phyloP scores from a whole-genome alignment of 2,329 filamentous ascomycete species.

The Paraphoma chrysanthemicola region DNA sequence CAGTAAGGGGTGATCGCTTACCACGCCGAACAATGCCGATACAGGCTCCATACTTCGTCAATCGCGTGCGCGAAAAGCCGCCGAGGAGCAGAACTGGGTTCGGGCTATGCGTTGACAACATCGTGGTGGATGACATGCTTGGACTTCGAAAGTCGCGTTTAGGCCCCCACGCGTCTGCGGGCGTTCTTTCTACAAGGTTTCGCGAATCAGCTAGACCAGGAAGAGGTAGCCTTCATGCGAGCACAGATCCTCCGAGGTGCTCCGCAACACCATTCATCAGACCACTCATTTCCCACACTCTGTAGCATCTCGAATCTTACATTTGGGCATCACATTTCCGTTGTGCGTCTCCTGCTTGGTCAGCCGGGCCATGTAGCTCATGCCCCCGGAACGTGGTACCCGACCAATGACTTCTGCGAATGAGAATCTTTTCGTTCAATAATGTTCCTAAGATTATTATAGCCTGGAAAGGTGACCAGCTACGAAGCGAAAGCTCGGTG shows the following conservation, averaged over 20 bases:
- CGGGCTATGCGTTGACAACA: not conserved
- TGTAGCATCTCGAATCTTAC: too few species aligned
- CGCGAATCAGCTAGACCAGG: not conserved
- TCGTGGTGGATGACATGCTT: not conserved
- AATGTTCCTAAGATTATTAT: too few species aligned
- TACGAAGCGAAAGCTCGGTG: not conserved
- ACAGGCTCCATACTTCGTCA: slow-evolving; percentile 8
- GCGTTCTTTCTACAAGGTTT: not conserved
- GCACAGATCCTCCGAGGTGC: not conserved
- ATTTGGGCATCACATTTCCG: too few species aligned
- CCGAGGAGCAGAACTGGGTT: not conserved
- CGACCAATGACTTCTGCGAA: too few species aligned
- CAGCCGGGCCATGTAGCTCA: too few species aligned
- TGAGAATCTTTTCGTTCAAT: too few species aligned
- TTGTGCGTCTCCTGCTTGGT: too few species aligned
- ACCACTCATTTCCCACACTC: not conserved
- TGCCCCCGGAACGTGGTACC: too few species aligned
- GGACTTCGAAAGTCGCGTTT: not conserved
- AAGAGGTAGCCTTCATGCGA: not conserved
- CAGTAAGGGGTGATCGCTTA: slow-evolving; percentile 2
- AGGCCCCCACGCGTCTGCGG: not conserved
- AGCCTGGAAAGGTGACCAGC: not conserved
- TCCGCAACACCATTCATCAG: not conserved
- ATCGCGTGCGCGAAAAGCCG: not conserved
- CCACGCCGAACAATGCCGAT: slow-evolving; percentile 10